Evolutionary conservation across 257 asterid genomes (phyloP).

Genomic region (Scutellaria galericulata): DNA sequence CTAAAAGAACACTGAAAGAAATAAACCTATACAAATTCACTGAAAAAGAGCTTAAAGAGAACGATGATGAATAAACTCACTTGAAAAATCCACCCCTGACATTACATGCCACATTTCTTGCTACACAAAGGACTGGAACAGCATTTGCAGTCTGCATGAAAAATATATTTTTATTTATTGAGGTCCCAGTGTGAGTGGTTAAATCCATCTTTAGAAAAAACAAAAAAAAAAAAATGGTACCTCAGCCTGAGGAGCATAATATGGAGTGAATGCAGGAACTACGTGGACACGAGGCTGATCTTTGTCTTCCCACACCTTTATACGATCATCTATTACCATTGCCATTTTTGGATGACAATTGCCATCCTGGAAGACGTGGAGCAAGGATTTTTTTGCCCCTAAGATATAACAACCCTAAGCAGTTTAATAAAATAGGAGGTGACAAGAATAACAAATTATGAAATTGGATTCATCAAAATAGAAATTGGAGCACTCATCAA

Average conservation of each 20-base stretch:
- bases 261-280: constrained; percentile 96
- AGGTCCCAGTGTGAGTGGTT: constrained; percentile 9
- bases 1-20: constrained; percentile 12
- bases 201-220: constrained; percentile 28
- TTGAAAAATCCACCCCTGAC: constrained; percentile 95
- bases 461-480: constrained; percentile 14
- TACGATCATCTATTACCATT: constrained; percentile 97
- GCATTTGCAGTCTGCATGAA: constrained; percentile 71
- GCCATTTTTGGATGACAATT: constrained; percentile 97
- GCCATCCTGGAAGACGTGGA: constrained; percentile 85
- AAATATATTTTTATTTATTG: constrained; percentile 25
- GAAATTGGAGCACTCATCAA: constrained; percentile 19
- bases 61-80: constrained; percentile 51
- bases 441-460: constrained; percentile 12
- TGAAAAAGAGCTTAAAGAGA: constrained; percentile 28
- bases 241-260: constrained; percentile 99
- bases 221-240: constrained; percentile 45
- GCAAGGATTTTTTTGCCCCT: constrained; percentile 95
- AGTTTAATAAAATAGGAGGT: constrained; percentile 12
- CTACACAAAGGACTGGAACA: constrained; percentile 96
- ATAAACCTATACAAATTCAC: neutral
- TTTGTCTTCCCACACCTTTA: constrained; percentile 97
- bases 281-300: constrained; percentile 99
- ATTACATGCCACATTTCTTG: constrained; percentile 98
- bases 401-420: constrained; percentile 5